These are phyloP conservation scores for Diatrype stigma DNA, from an alignment of 2,329 filamentous ascomycete species.

Conservation along the genomic window DNA sequence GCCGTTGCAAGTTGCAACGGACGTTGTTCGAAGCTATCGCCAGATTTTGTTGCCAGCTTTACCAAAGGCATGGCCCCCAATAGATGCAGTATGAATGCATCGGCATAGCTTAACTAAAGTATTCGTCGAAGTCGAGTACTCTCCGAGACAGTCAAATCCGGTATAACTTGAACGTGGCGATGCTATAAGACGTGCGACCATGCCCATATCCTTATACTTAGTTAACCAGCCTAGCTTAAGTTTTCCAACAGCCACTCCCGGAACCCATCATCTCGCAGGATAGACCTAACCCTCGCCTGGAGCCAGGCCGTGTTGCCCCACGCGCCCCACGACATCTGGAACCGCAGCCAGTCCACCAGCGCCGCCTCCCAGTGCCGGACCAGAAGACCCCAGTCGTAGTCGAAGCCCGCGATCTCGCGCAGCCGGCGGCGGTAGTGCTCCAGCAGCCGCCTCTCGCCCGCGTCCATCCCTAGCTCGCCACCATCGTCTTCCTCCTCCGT, in stretches of 20 bases:
- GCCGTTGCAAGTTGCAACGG: too few species aligned
- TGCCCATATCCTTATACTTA: neutral
- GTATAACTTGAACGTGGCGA: too few species aligned
- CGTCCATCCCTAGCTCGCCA: slow-evolving; percentile 43
- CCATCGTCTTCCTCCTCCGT: slow-evolving; percentile 18
- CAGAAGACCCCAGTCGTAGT: slow-evolving; percentile 53
- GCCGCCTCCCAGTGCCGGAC: slow-evolving; percentile 62
- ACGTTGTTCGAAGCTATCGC: too few species aligned
- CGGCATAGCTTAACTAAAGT: too few species aligned
- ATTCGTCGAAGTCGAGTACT: too few species aligned
- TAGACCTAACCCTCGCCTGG: slow-evolving; percentile 47
- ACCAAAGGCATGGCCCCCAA: too few species aligned
- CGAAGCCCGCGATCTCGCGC: slow-evolving; percentile 20
- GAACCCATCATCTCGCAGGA: slow-evolving; percentile 43
- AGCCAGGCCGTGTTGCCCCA: slow-evolving; percentile 59
- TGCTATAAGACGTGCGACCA: too few species aligned
- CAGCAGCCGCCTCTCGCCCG: slow-evolving; percentile 48
- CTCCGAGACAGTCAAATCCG: too few species aligned
- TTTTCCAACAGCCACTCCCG: slow-evolving; percentile 35
- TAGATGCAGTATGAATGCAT: too few species aligned
- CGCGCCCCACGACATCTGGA: slow-evolving; percentile 58
- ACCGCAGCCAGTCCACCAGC: slow-evolving; percentile 62
- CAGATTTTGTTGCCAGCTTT: too few species aligned
- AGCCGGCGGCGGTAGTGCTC: slow-evolving; percentile 42
- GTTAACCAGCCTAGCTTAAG: neutral